Evolutionary conservation across 2,329 filamentous ascomycete species (phyloP).

Genomic region (Sporothrix inflata): DNA sequence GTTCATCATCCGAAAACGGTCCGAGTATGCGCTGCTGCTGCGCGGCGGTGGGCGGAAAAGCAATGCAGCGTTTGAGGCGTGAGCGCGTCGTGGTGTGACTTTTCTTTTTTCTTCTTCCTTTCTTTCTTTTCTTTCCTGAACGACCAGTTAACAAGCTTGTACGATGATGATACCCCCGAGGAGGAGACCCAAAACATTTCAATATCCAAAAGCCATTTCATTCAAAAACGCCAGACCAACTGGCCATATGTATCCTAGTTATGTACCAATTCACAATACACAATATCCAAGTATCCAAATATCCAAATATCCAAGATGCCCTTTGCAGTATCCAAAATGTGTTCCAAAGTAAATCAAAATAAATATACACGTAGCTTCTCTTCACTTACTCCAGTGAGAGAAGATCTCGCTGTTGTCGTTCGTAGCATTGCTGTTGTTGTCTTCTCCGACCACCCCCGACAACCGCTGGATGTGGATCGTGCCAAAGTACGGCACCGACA

Average conservation of each 20-base stretch:
- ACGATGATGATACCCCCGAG: slow-evolving; percentile 26
- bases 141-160: neutral
- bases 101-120: neutral
- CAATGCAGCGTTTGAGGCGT: slow-evolving; percentile 36
- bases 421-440: neutral
- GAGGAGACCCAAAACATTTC: neutral
- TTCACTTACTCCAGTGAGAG: neutral
- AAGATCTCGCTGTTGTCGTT: neutral
- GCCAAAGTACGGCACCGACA: slow-evolving; percentile 35
- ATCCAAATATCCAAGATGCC: neutral
- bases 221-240: neutral
- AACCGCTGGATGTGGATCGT: slow-evolving; percentile 32
- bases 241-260: neutral
- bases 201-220: neutral
- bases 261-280: neutral
- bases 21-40: slow-evolving; percentile 46
- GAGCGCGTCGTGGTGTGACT: neutral
- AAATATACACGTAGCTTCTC: neutral
- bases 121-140: neutral
- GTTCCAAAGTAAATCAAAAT: neutral
- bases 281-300: neutral
- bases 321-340: neutral
- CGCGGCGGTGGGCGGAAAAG: slow-evolving; percentile 40
- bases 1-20: slow-evolving; percentile 49
- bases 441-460: neutral